These are phyloP conservation scores for Sclerospora graminicola DNA, from an alignment of 352 stramenopile genomes.

Conservation along the genomic window DNA sequence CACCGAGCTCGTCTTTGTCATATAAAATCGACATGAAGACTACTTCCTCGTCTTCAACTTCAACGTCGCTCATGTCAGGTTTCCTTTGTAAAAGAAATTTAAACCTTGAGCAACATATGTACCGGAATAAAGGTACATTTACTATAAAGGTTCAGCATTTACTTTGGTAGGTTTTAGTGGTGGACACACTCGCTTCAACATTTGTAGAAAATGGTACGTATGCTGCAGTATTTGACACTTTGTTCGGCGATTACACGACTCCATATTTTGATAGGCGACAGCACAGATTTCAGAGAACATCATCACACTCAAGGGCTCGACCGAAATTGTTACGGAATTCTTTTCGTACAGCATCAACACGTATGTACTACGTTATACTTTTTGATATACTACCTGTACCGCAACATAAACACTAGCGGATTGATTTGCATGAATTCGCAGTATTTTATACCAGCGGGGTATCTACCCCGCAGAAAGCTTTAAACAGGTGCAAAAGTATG, in stretches of 20 bases:
- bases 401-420: conserved; percentile 3
- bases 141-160: background rate
- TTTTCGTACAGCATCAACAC: conserved; percentile 99
- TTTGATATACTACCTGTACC: background rate
- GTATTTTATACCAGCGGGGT: conserved; percentile 91
- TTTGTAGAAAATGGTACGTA: background rate
- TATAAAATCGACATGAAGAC: conserved; percentile 65
- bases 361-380: conserved; percentile 20
- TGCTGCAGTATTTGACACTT: background rate
- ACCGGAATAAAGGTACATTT: too few relatives aligned
- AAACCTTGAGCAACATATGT: too few relatives aligned
- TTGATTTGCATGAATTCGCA: conserved; percentile 11
- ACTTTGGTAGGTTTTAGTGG: conserved; percentile 15
- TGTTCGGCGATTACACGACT: background rate
- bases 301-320: conserved; percentile 98
- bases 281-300: conserved; percentile 82
- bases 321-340: conserved; percentile 98
- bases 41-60: conserved; percentile 33
- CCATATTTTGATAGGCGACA: conserved; percentile 31
- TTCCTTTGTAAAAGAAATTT: too few relatives aligned
- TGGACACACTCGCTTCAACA: conserved; percentile 5
- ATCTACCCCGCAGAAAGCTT: conserved; percentile 99
- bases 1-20: conserved; percentile 51
- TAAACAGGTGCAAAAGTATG: conserved; percentile 95
- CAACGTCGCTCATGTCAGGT: conserved; percentile 17